Percentiles rank a stretch among this genome's conserved stretches.
Evolutionary conservation across 1,139 yeast genomes (phyloP).

Genomic region (Suzukiozyma palmioleophila): DNA sequence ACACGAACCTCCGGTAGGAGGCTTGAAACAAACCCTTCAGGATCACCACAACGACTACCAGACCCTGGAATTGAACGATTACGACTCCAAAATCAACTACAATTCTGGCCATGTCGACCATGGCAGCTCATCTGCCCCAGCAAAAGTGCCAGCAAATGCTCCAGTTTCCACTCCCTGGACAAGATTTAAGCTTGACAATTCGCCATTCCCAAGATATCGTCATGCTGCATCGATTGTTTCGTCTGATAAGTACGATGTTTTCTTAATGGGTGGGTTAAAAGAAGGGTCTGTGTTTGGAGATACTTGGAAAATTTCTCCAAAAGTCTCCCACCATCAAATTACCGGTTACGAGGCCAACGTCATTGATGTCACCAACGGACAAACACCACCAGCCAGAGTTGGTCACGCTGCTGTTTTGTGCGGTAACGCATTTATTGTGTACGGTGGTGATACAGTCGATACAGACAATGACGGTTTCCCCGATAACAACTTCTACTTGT

Average conservation of each 20-base stretch:
- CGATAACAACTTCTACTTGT: conserved; percentile 82
- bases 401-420: conserved; percentile 92
- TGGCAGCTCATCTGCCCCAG: not conserved
- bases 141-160: not conserved
- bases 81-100: not conserved
- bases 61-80: not conserved
- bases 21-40: not conserved
- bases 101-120: not conserved
- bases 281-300: conserved; percentile 94
- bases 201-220: conserved; percentile 93
- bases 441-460: conserved; percentile 94
- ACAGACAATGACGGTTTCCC: conserved; percentile 78
- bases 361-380: conserved; percentile 49
- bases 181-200: conserved; percentile 60
- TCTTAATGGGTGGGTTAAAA: conserved; percentile 91
- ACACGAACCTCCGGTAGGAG: not conserved
- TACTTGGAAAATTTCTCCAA: conserved; percentile 73
- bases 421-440: conserved; percentile 92
- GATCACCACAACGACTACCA: not conserved
- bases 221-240: conserved; percentile 79
- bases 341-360: conserved; percentile 52
- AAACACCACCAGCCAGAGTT: conserved; percentile 90
- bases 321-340: conserved; percentile 18
- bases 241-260: conserved; percentile 79
- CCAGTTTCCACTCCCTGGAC: conserved; percentile 64